Evolutionary conservation across 129 eudicot species (phyloP).

Genomic region (Saussurea involucrata): DNA sequence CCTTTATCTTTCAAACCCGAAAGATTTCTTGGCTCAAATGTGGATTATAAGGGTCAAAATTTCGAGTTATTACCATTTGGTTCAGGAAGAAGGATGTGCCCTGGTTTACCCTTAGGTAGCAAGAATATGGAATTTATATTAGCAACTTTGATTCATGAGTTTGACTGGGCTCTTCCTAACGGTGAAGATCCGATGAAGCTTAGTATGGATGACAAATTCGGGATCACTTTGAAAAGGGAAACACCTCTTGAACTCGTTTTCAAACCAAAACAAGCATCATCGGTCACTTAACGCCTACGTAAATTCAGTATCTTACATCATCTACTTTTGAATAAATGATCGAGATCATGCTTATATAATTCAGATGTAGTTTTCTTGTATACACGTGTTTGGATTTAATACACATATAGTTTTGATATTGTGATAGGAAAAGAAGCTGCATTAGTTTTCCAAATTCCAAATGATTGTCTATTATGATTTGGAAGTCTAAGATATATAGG

Average conservation of each 20-base stretch:
- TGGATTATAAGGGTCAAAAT: slow-evolving; percentile 29
- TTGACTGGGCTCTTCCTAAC: slow-evolving; percentile 26
- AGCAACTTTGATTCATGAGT: slow-evolving; percentile 23
- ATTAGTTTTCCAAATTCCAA: background rate
- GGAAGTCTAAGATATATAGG: background rate
- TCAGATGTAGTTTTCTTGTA: background rate
- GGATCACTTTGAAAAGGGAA: slow-evolving; percentile 13
- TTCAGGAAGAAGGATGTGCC: slow-evolving; percentile 41
- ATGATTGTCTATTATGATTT: background rate
- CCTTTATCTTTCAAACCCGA: slow-evolving; percentile 36
- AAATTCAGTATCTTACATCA: background rate
- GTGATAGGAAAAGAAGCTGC: background rate
- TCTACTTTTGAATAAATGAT: background rate
- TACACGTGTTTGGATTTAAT: background rate
- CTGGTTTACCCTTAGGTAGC: slow-evolving; percentile 27
- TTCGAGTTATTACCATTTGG: slow-evolving; percentile 39
- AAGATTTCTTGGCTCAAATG: slow-evolving; percentile 15
- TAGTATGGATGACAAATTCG: slow-evolving; percentile 29
- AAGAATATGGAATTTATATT: slow-evolving; percentile 15
- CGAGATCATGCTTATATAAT: background rate
- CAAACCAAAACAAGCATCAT: background rate
- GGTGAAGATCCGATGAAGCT: slow-evolving; percentile 9
- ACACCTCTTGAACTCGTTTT: slow-evolving; percentile 11
- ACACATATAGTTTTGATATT: background rate
- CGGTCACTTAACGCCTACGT: background rate